These are phyloP conservation scores for Blastobotrys apis DNA, from an alignment of 1,139 yeast species.

Conservation along the genomic window DNA sequence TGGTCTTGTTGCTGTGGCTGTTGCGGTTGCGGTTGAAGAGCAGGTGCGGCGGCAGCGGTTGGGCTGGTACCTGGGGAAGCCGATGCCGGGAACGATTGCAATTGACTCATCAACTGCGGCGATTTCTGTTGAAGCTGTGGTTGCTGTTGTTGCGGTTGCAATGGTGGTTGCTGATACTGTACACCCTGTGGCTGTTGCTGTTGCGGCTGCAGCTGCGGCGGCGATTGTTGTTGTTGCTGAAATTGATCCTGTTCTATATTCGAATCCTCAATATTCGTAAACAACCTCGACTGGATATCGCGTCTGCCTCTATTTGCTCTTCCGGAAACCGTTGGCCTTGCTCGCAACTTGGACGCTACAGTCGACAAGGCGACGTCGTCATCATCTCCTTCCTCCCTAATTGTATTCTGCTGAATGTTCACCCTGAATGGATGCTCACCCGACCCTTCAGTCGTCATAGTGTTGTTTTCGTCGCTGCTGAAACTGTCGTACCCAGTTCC, in stretches of 20 bases:
- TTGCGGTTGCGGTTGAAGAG: not conserved
- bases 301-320: conserved; percentile 39
- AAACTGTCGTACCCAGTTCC: conserved; percentile 8
- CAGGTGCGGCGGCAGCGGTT: not conserved
- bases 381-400: conserved; percentile 34
- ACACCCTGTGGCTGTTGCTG: conserved; percentile 16
- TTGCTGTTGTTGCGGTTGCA: not conserved
- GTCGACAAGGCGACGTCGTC: conserved; percentile 32
- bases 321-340: conserved; percentile 31
- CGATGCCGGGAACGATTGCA: conserved; percentile 21
- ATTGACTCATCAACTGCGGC: conserved; percentile 23
- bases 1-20: not conserved
- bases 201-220: not conserved
- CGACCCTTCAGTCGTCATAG: too few relatives aligned
- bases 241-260: conserved; percentile 20
- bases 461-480: conserved; percentile 2
- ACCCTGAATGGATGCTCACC: conserved; percentile 26
- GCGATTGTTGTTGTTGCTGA: not conserved
- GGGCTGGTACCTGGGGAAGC: not conserved
- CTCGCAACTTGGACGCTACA: conserved; percentile 31
- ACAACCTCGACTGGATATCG: conserved; percentile 51
- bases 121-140: conserved; percentile 8
- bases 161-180: too few relatives aligned
- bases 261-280: conserved; percentile 45
- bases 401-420: conserved; percentile 31